A percentile compares a stretch with the other conserved stretches of the same genome.
Evolutionary conservation across 345 rosid genomes (phyloP).

Genomic region (Toxicodendron radicans): DNA sequence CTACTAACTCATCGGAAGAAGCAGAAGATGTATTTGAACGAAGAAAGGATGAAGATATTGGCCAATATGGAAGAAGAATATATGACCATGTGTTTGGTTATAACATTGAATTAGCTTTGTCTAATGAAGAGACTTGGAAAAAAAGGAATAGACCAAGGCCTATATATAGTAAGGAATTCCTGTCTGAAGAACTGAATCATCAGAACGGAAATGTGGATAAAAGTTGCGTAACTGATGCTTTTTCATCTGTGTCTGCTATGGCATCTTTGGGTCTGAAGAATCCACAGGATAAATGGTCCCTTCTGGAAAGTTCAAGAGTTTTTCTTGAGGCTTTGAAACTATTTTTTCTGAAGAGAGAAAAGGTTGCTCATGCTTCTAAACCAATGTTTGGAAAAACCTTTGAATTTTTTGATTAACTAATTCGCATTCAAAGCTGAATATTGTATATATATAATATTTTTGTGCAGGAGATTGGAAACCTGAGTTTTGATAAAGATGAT

Average conservation of each 20-base stretch:
- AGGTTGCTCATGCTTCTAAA: constrained; percentile 46
- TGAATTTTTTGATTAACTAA: background rate
- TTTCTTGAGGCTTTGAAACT: constrained; percentile 79
- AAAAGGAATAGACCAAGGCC: constrained; percentile 78
- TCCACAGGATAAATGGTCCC: constrained; percentile 97
- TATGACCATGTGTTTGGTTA: constrained; percentile 97
- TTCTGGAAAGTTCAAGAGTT: constrained; percentile 73
- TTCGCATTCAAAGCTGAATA: constrained; percentile 1
- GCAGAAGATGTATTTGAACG: constrained; percentile 70
- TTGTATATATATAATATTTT: constrained; percentile 9
- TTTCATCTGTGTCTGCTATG: constrained; percentile 67
- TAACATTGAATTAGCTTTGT: constrained; percentile 86
- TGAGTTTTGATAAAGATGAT: constrained; percentile 97
- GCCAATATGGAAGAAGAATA: constrained; percentile 87
- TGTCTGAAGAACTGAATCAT: constrained; percentile 48
- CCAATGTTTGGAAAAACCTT: constrained; percentile 4
- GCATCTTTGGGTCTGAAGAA: constrained; percentile 81
- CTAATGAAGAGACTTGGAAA: constrained; percentile 98
- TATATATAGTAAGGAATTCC: constrained; percentile 63
- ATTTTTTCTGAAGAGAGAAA: constrained; percentile 68
- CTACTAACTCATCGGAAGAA: constrained; percentile 66
- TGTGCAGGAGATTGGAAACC: constrained; percentile 83
- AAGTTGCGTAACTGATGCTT: constrained; percentile 38
- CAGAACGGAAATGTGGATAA: constrained; percentile 66
- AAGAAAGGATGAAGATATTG: constrained; percentile 68